Conservation (phyloP, 2,329 filamentous ascomycete species). For the Colletotrichum sp. region DNA sequence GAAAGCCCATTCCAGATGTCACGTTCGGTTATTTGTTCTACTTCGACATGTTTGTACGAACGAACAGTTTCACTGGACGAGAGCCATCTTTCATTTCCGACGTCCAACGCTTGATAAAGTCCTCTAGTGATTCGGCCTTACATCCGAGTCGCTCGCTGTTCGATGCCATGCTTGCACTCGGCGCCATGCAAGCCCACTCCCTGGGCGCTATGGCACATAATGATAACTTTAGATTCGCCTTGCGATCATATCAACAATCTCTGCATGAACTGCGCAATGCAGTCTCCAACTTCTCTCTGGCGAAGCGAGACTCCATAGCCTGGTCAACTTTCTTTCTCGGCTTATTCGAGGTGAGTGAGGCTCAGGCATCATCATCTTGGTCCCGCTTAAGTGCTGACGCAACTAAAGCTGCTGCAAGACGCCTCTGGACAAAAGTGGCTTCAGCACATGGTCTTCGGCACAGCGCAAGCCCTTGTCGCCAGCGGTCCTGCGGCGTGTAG, state of each 20-base stretch:
- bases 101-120: conserved; percentile 23
- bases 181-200: conserved; percentile 32
- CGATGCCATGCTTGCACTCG: conserved; percentile 33
- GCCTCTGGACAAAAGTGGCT: conserved; percentile 35
- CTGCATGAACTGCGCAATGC: conserved; percentile 27
- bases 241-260: conserved; percentile 31
- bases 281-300: not conserved
- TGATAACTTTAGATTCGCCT: conserved; percentile 15
- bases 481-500: conserved; percentile 29
- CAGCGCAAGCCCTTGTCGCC: conserved; percentile 33
- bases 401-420: conserved; percentile 34
- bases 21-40: conserved; percentile 27
- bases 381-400: not conserved
- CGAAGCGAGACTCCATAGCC: conserved; percentile 9
- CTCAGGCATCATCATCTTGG: not conserved
- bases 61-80: conserved; percentile 31
- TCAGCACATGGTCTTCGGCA: conserved; percentile 39
- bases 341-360: conserved; percentile 34
- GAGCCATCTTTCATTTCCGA: conserved; percentile 21
- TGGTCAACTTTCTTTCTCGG: conserved; percentile 40
- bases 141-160: conserved; percentile 19
- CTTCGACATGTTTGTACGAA: conserved; percentile 32
- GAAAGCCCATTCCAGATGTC: conserved; percentile 15
- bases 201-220: not conserved
- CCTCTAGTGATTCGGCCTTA: not conserved